These are phyloP conservation scores for Suhomyces emberorum DNA, from an alignment of 805 yeast genomes.

Conservation along the genomic window DNA sequence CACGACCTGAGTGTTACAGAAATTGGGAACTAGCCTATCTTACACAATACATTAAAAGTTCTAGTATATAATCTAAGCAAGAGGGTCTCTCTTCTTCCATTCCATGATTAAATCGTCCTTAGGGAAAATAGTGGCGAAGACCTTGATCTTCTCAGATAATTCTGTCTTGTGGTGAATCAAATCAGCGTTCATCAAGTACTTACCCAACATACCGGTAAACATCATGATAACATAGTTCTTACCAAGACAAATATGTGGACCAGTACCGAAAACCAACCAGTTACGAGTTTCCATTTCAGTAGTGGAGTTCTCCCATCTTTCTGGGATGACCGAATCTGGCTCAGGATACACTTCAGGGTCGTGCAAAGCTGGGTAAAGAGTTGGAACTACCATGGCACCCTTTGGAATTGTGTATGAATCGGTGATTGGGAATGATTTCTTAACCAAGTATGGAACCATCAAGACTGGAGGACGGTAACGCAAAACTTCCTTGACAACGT, in stretches of 20 bases:
- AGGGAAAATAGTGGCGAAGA: constrained; percentile 97
- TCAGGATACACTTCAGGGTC: constrained; percentile 95
- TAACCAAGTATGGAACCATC: constrained; percentile 96
- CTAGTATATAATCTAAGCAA: not conserved
- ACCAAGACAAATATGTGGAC: constrained; percentile 95
- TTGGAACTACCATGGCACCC: constrained; percentile 96
- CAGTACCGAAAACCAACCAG: constrained; percentile 97
- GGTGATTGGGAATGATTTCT: constrained; percentile 79
- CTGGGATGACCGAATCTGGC: constrained; percentile 94
- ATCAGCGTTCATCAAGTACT: constrained; percentile 77
- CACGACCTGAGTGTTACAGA: too few species aligned
- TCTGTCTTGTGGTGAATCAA: constrained; percentile 81
- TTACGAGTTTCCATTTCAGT: constrained; percentile 78
- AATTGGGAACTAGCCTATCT: too few species aligned
- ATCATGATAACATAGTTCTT: constrained; percentile 90
- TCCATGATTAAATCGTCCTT: constrained; percentile 85
- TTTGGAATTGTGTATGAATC: constrained; percentile 89
- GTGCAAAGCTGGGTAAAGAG: constrained; percentile 91
- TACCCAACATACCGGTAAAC: constrained; percentile 87
- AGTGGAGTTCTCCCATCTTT: constrained; percentile 87
- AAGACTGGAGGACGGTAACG: constrained; percentile 96
- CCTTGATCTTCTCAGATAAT: constrained; percentile 86
- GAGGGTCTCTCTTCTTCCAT: constrained; percentile 66
- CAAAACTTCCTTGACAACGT: constrained; percentile 88
- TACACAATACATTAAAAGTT: too few species aligned